Evolutionary conservation across 2,329 filamentous ascomycete genomes (phyloP).

Genomic region (Scedosporium apiospermum): DNA sequence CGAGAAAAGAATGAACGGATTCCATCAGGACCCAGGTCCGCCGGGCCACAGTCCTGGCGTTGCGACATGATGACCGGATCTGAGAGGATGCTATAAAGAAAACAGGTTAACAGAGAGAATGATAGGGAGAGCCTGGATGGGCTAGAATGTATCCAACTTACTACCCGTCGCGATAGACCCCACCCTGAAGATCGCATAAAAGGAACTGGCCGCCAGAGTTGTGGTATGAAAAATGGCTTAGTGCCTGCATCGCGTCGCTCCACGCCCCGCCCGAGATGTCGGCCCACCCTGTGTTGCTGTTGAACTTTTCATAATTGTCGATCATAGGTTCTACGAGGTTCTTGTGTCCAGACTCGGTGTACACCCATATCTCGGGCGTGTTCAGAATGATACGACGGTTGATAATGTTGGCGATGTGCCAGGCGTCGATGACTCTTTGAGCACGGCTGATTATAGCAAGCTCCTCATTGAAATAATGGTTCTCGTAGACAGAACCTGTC

Average conservation of each 20-base stretch:
- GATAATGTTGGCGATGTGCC: conserved; percentile 21
- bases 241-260: conserved; percentile 28
- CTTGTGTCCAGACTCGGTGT: conserved; percentile 14
- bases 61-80: conserved; percentile 32
- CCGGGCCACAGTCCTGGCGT: conserved; percentile 24
- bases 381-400: conserved; percentile 25
- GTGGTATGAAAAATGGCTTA: conserved; percentile 35
- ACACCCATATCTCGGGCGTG: conserved; percentile 22
- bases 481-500: conserved; percentile 21
- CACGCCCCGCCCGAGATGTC: conserved; percentile 17
- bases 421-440: conserved; percentile 22
- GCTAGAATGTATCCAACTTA: neutral
- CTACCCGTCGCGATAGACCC: conserved; percentile 23
- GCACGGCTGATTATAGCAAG: conserved; percentile 25
- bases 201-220: conserved; percentile 24
- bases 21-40: conserved; percentile 26
- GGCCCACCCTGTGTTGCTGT: conserved; percentile 32
- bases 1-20: conserved; percentile 29
- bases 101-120: neutral
- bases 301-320: conserved; percentile 31
- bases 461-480: conserved; percentile 24
- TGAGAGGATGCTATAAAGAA: conserved; percentile 19
- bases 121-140: neutral
- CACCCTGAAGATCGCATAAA: conserved; percentile 33
- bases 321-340: conserved; percentile 27